Conservation (phyloP, 805 yeast genomes). For the Myxozyma geophila region DNA sequence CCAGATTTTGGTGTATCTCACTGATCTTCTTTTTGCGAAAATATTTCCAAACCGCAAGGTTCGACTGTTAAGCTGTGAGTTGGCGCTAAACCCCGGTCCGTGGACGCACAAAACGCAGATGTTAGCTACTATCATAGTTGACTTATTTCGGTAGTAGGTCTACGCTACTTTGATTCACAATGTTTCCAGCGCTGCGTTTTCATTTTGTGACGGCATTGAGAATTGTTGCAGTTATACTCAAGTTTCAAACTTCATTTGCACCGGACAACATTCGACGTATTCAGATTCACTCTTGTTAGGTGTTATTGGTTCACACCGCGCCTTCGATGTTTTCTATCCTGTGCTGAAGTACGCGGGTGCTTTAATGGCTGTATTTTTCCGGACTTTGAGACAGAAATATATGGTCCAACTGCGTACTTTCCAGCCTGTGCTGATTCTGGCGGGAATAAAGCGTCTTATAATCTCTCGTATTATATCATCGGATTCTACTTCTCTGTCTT, state of each 20-base stretch:
- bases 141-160: no score
- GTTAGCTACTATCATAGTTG: constrained; percentile 56
- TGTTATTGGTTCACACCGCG: constrained; percentile 62
- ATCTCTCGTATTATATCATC: constrained; percentile 76
- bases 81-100: constrained; percentile 63
- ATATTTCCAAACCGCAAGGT: constrained; percentile 47
- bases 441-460: constrained; percentile 48
- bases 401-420: constrained; percentile 47
- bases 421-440: constrained; percentile 68
- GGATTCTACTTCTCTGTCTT: constrained; percentile 64
- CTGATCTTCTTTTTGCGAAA: constrained; percentile 53
- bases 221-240: constrained; percentile 53
- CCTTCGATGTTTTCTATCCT: constrained; percentile 58
- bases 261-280: constrained; percentile 53
- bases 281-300: constrained; percentile 68
- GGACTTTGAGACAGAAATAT: constrained; percentile 36
- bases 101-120: constrained; percentile 69
- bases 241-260: constrained; percentile 54
- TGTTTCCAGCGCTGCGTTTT: constrained; percentile 43
- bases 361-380: constrained; percentile 50
- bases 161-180: constrained; percentile 52
- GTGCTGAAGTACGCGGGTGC: constrained; percentile 64
- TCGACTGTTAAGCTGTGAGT: constrained; percentile 45
- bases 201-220: constrained; percentile 17
- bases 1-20: constrained; percentile 62